Evolutionary conservation across 805 yeast genomes (phyloP), one percentile per base, ranked within the genome.

Genomic region (Candida arabinofermentans): DNA sequence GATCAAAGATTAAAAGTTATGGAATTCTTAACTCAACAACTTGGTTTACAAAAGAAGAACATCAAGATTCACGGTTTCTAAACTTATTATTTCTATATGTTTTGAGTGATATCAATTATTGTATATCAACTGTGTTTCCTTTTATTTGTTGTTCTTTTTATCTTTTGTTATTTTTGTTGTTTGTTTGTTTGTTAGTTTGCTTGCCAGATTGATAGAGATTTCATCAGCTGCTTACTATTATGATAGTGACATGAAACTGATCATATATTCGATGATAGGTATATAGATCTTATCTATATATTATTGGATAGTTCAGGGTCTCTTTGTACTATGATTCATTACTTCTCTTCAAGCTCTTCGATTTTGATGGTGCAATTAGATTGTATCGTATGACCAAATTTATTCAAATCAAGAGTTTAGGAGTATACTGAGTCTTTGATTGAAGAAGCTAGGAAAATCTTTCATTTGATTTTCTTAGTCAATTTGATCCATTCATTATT

Each of bases 21-120:
- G 75, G 96, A 89, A 67, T 91, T 91, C 59, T 79, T 91, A 74
- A 83, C 87, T 57, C 67, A 83, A 49, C 90, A 87, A 65, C 77
- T 93, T 55, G 88, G 84, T 56, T 74, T 93, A 61, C 93, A 89
- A 66, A 91, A 90, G 86, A 88, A 88, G 77, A 88, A 85, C 71
- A 91, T 91, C 72, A 93, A 93, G 76, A 86, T 93, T 66, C 99
- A 91, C 72, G 99, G 99, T 72, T 91, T 91, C 77, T 93, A 75
- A 75, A 42, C 34, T n/a, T 12, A 8, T 14, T 22, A 18, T 14
- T 22, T 16, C 7, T n/a, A 32, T 30, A 13, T 13, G 12, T 33
- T 22, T 4, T 10, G 9, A 4, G 19, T 21, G 3, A 4, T 31
- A 18, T 7, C 12, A 16, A 2, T 5, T 18, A 10, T 8, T 31